phyloP scores from a whole-genome alignment of 352 stramenopile genomes.

The Phytophthora sp. region DNA sequence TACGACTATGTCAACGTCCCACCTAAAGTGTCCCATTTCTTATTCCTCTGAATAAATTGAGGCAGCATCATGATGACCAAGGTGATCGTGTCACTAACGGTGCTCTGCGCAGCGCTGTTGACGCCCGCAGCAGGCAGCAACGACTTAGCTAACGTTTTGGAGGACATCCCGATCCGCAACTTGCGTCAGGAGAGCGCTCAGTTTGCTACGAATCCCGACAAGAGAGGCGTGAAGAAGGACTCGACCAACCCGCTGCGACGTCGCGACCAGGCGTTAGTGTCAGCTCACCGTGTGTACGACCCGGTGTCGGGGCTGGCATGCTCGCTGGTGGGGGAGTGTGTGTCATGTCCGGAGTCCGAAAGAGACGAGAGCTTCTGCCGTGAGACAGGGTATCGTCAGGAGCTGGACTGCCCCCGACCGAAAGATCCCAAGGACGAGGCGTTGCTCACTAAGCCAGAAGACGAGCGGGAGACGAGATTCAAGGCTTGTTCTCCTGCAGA shows the following conservation, averaged over 20 bases:
- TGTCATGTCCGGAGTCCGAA: conserved; percentile 61
- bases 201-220: conserved; percentile 6
- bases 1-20: no score
- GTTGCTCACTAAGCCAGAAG: conserved; percentile 26
- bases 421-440: conserved; percentile 33
- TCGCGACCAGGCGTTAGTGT: conserved; percentile 32
- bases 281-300: conserved; percentile 67
- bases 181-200: conserved; percentile 24
- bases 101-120: conserved; percentile 22
- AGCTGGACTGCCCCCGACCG: conserved; percentile 57
- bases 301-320: conserved; percentile 66
- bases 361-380: conserved; percentile 72
- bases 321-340: conserved; percentile 55
- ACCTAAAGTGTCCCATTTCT: conserved; percentile 2
- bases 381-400: conserved; percentile 72
- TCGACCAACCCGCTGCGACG: conserved; percentile 40
- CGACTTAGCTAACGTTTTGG: background rate
- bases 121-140: background rate
- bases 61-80: no score
- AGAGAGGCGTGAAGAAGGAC: conserved; percentile 17
- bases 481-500: conserved; percentile 56
- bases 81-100: conserved; percentile 18
- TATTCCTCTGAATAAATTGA: background rate
- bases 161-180: background rate
- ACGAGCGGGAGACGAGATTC: conserved; percentile 54